Conservation (phyloP, 306 rosid species). For the Aeschynomene evenia region DNA sequence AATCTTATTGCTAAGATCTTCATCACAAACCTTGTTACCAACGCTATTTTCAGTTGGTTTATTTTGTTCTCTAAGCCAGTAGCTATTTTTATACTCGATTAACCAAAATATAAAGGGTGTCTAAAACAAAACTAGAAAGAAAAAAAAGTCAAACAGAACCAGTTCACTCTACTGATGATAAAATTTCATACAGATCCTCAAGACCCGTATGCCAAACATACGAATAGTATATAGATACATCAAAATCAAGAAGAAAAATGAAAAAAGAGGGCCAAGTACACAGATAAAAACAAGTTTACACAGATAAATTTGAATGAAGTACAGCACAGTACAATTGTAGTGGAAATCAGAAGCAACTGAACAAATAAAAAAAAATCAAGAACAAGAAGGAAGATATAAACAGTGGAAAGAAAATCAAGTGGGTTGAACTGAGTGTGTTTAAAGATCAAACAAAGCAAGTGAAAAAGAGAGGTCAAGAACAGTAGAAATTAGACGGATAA, state of each 20-base stretch:
- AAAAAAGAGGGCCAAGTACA: not conserved
- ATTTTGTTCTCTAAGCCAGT: not conserved
- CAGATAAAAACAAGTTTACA: not conserved
- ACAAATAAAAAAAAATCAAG: not conserved
- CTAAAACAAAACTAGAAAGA: too few species aligned
- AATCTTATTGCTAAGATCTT: not conserved
- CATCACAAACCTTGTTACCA: not conserved
- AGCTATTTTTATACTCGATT: not conserved
- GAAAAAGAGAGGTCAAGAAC: not conserved
- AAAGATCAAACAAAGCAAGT: slow-evolving; percentile 4
- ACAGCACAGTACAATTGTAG: not conserved
- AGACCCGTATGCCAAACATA: not conserved
- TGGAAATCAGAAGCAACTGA: not conserved
- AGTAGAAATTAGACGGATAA: not conserved
- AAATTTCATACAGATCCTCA: slow-evolving; percentile 18
- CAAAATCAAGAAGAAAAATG: not conserved
- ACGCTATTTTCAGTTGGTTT: not conserved
- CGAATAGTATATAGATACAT: not conserved
- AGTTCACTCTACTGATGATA: slow-evolving; percentile 4
- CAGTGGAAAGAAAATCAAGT: not conserved
- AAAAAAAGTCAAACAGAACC: not conserved
- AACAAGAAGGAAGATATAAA: not conserved
- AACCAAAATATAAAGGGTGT: not conserved
- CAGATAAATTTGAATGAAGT: not conserved
- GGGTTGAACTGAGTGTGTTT: not conserved